phyloP scores from a whole-genome alignment of 768 basidiomycete genomes.

The Neoboletus brunneissimus region DNA sequence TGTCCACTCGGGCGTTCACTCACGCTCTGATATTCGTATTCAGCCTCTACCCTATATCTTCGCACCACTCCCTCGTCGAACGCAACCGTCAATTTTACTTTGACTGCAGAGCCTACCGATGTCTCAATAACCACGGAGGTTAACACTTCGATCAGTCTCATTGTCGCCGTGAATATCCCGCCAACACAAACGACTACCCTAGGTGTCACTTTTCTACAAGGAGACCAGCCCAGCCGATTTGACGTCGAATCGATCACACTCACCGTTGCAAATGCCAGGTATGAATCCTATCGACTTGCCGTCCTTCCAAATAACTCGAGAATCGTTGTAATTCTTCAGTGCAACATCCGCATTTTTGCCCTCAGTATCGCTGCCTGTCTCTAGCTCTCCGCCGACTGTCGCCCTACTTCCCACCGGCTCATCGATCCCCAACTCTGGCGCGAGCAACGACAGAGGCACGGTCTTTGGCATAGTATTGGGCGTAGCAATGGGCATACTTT shows the following conservation, averaged over 20 bases:
- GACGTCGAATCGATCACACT: slow-evolving; percentile 40
- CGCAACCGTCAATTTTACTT: slow-evolving; percentile 51
- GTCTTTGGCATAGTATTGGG: slow-evolving; percentile 19
- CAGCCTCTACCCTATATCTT: slow-evolving; percentile 46
- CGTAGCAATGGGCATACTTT: slow-evolving; percentile 10
- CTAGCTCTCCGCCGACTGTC: slow-evolving; percentile 22
- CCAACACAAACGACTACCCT: slow-evolving; percentile 42
- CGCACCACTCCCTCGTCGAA: slow-evolving; percentile 44
- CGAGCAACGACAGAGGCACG: slow-evolving; percentile 3
- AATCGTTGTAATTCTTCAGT: slow-evolving; percentile 7
- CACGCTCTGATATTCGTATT: slow-evolving; percentile 2
- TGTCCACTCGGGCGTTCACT: not conserved
- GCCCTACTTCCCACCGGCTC: slow-evolving; percentile 7
- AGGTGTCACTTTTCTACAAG: slow-evolving; percentile 39
- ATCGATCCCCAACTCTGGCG: slow-evolving; percentile 1
- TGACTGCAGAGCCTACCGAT: slow-evolving; percentile 39
- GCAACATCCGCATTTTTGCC: slow-evolving; percentile 29
- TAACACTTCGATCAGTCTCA: slow-evolving; percentile 40
- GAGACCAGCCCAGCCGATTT: slow-evolving; percentile 28
- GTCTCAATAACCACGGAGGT: slow-evolving; percentile 36
- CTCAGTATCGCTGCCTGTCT: slow-evolving; percentile 19
- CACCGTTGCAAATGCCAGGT: slow-evolving; percentile 39
- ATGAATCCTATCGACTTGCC: not conserved
- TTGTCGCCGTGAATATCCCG: slow-evolving; percentile 39
- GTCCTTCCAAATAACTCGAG: not conserved